Base-by-base conservation (phyloP, 1,139 yeast species). In the Debaryomyces psychrophilus region DNA sequence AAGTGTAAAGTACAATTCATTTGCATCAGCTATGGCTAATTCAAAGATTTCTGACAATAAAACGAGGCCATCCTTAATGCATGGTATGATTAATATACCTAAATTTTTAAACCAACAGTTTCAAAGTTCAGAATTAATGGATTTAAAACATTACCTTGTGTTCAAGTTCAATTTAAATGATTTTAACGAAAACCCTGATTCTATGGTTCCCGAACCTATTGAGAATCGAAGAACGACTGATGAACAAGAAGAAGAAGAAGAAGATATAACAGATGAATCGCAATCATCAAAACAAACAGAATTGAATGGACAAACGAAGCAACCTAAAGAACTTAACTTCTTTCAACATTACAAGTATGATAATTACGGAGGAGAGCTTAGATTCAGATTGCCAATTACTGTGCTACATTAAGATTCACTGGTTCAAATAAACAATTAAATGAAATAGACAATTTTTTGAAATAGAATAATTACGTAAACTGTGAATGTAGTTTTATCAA, bases 141-240 rank as follows among this genome's bases (percentile, higher is more conserved):
- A 69, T 50, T 58, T 75, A 43, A 66, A 65, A 43, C 73, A 74
- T 51, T 68, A 51, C 44, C 50, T 73, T 37, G 73, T 69, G 18
- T 72, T 73, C 52, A 70, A 69, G 49, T 72, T 73, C 48, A 71
- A 67, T 51, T 53, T 73, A 39, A 49, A 61, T 45, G 67, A 68
- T 18, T 59, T 69, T 43, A 60, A 17, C n/a, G 36, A 31, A 29
- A 29, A 15, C 18, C 9, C 33, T 9, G 25, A 33, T 9, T 18
- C 8, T 11, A 5, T n/a, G 8, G 6, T 6, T 18, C n/a, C 11
- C 9, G 15, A 11, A 11, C 18, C 52, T 11, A 31, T 37, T 17
- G 44, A 44, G 6, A 29, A 29, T 15, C 33, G 47, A 31, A 15
- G 9, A 5, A 26, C 12, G 9, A 9, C 40, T 7, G 28, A 15